Base-by-base conservation (phyloP, 441 rosid species). In the Viola pubescens region DNA sequence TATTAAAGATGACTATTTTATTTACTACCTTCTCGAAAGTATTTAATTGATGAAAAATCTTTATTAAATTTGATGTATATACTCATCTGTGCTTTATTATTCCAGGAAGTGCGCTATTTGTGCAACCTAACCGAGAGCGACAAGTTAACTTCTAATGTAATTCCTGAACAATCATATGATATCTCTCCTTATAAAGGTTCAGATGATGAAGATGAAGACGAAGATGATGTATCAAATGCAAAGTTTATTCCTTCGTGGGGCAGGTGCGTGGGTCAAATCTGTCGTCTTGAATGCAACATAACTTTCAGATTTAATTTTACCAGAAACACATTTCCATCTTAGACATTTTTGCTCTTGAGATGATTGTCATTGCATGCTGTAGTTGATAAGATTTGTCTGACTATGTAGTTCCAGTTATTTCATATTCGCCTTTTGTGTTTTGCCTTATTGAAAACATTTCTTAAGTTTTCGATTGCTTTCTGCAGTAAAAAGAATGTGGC, bases 141-240 rank as follows among this genome's bases (percentile, higher is more conserved):
- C 48, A 61, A 62, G 49, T 9, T 65, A 9, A 16, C n/a, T 19
- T 61, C 64, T 26, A 8, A 63, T 53, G 58, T 59, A 62, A 71
- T 45, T 16, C 71, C 16, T 66, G 96, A 90, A 59, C 74, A 63
- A 46, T 88, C 99, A 2, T 94, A 90, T 56, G 94, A 86, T 48
- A 86, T 94, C 39, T 94, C 99, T 58, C 99, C 99, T 40, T 94
- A 88, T 72, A 85, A 86, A 80, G 80, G 78, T 74, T 94, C 96
- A 3, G 97, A 90, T 54, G 85, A 90, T 39, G 98, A 89, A 75
- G 85, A 82, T 1, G 95, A 81, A 26, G 94, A 92, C 5, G 74
- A 80, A 9, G 81, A 79, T 58, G 50, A 79, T 58, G 50, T 52
- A 46, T 72, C 60, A 5, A 84, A 79, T 59, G 72, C 49, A 49